Percentiles rank a stretch among this genome's conserved stretches.
Conservation (phyloP, 352 stramenopile genomes). For the Thraustochytrium striatum region DNA sequence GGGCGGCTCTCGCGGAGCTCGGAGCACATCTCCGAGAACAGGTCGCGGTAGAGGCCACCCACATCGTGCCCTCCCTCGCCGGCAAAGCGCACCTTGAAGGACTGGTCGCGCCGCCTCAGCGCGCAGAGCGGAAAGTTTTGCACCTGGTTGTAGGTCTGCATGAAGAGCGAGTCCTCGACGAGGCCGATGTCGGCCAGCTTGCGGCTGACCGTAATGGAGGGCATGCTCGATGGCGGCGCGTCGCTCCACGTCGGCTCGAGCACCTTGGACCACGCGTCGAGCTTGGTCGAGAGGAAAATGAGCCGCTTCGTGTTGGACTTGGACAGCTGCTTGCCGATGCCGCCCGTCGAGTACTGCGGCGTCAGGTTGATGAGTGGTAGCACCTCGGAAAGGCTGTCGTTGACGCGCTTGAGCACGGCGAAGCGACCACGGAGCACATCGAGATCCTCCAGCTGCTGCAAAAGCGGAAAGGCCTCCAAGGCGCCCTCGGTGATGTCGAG, state of each 20-base stretch:
- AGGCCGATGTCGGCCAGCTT: conserved; percentile 41
- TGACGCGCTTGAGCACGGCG: conserved; percentile 39
- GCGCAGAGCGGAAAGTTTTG: conserved; percentile 31
- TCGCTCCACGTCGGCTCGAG: conserved; percentile 37
- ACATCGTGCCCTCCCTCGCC: conserved; percentile 41
- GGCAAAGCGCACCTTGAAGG: conserved; percentile 30
- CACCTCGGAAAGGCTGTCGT: conserved; percentile 42
- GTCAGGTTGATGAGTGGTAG: conserved; percentile 41
- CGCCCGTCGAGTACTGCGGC: conserved; percentile 6
- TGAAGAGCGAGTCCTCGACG: conserved; percentile 35
- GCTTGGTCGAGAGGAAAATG: conserved; percentile 42
- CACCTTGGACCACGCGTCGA: conserved; percentile 35
- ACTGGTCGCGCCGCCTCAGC: background rate
- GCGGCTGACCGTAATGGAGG: conserved; percentile 35
- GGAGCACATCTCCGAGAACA: conserved; percentile 41
- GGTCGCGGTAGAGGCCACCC: conserved; percentile 27
- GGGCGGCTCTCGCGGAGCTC: conserved; percentile 12
- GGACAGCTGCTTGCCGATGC: conserved; percentile 32
- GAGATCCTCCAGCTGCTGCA: conserved; percentile 16
- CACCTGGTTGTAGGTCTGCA: conserved; percentile 46
- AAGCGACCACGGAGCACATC: conserved; percentile 17
- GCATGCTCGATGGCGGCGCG: conserved; percentile 8
- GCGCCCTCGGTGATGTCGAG: background rate
- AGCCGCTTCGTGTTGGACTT: conserved; percentile 3
- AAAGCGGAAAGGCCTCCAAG: background rate